A percentile compares a stretch with the other conserved stretches of the same genome.
Conservation (phyloP, 306 rosid genomes). For the Vigna hirtella region DNA sequence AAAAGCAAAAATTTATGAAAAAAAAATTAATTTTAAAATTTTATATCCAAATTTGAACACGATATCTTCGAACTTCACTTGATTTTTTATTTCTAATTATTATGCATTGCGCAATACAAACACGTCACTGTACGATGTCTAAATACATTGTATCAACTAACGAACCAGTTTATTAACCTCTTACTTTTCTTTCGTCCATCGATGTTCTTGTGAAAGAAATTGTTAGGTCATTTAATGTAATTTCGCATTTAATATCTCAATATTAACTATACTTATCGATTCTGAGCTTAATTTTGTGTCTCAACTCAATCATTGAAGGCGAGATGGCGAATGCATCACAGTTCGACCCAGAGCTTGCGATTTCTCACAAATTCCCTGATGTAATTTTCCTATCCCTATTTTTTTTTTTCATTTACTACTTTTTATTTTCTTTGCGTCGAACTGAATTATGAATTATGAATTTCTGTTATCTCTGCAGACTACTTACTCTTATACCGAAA, state of each 20-base stretch:
- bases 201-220: too few species aligned
- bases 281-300: neutral
- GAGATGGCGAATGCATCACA: constrained; percentile 54
- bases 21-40: too few species aligned
- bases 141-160: neutral
- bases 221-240: neutral
- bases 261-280: neutral
- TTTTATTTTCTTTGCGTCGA: neutral
- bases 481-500: constrained; percentile 67
- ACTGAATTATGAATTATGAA: constrained; percentile 8
- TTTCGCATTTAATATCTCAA: neutral
- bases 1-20: too few species aligned
- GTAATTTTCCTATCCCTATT: constrained; percentile 40
- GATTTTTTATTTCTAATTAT: too few species aligned
- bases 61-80: too few species aligned
- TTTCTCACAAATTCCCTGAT: constrained; percentile 78
- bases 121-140: neutral
- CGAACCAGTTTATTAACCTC: neutral
- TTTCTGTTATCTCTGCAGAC: constrained; percentile 53
- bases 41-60: too few species aligned
- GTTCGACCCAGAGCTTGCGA: constrained; percentile 63
- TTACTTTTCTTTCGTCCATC: too few species aligned
- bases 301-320: neutral
- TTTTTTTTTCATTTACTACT: neutral
- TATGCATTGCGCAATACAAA: neutral